These are phyloP conservation scores for Yamadazyma paraphyllophila DNA, from an alignment of 805 yeast genomes.

Conservation along the genomic window DNA sequence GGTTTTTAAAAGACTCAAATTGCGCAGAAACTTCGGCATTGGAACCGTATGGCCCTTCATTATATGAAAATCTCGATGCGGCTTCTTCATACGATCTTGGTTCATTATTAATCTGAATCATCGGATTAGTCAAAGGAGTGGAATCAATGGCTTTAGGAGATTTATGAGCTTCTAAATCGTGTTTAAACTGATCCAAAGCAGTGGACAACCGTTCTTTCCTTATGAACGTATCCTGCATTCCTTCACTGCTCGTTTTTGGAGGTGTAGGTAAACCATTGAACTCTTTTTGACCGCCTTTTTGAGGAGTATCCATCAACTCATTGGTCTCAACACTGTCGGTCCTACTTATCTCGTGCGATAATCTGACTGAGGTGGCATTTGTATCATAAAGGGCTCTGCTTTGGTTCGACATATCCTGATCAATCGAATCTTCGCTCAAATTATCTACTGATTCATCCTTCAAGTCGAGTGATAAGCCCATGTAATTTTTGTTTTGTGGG, in stretches of 20 bases:
- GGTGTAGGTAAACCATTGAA: slow-evolving; percentile 9
- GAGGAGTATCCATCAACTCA: slow-evolving; percentile 15
- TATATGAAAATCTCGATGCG: slow-evolving; percentile 11
- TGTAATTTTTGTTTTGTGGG: slow-evolving; percentile 19
- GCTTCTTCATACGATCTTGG: background rate
- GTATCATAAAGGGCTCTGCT: slow-evolving; percentile 7
- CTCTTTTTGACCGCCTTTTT: slow-evolving; percentile 1
- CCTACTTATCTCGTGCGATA: slow-evolving; percentile 8
- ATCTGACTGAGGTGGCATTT: slow-evolving; percentile 12
- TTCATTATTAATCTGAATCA: slow-evolving; percentile 2
- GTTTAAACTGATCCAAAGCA: slow-evolving; percentile 27
- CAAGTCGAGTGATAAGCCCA: slow-evolving; percentile 22
- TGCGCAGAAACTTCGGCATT: slow-evolving; percentile 15
- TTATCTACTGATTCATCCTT: slow-evolving; percentile 3
- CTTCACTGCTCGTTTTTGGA: background rate
- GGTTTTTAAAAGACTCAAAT: slow-evolving; percentile 14
- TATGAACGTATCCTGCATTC: background rate
- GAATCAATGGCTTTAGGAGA: slow-evolving; percentile 10
- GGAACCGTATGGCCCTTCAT: slow-evolving; percentile 8
- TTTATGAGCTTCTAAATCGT: slow-evolving; percentile 21
- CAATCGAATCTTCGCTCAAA: slow-evolving; percentile 6
- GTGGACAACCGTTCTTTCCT: slow-evolving; percentile 20
- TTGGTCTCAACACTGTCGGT: slow-evolving; percentile 12
- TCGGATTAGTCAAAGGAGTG: slow-evolving; percentile 6
- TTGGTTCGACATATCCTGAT: slow-evolving; percentile 2